phyloP scores from a whole-genome alignment of 768 basidiomycete genomes.

The Amanita phalloides region DNA sequence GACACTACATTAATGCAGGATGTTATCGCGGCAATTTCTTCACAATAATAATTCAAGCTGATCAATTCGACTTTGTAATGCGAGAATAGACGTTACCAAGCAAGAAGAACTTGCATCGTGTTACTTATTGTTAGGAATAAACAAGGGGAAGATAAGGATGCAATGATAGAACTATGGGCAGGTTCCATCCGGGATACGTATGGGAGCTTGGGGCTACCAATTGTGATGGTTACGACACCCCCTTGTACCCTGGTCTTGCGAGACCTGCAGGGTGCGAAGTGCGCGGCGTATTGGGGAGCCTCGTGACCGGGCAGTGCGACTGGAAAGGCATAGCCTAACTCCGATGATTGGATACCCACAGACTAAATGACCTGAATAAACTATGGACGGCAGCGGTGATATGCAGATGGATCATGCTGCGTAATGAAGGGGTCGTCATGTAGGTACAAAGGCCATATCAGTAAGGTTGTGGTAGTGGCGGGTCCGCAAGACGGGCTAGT shows the following conservation, averaged over 20 bases:
- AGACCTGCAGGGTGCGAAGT: background rate
- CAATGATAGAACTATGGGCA: background rate
- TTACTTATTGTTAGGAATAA: background rate
- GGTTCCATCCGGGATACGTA: background rate
- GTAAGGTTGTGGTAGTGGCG: background rate
- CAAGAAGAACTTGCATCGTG: background rate
- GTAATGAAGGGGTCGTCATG: too few relatives aligned
- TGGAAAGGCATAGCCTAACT: background rate
- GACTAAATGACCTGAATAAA: constrained; percentile 1
- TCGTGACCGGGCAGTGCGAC: background rate
- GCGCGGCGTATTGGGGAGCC: background rate
- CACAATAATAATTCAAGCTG: background rate
- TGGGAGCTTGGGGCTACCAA: background rate
- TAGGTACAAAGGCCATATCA: too few relatives aligned
- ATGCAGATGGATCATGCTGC: too few relatives aligned
- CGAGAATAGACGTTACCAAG: background rate
- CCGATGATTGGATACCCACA: background rate
- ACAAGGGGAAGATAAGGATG: background rate
- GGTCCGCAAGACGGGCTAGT: too few relatives aligned
- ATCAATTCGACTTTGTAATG: background rate
- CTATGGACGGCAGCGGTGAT: background rate
- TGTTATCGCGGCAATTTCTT: background rate
- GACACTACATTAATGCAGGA: background rate
- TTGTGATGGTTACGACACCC: background rate
- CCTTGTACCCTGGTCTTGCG: constrained; percentile 2